Evolutionary conservation across 495 filamentous ascomycete species (phyloP).

Genomic region (Corynascus novoguineensis): DNA sequence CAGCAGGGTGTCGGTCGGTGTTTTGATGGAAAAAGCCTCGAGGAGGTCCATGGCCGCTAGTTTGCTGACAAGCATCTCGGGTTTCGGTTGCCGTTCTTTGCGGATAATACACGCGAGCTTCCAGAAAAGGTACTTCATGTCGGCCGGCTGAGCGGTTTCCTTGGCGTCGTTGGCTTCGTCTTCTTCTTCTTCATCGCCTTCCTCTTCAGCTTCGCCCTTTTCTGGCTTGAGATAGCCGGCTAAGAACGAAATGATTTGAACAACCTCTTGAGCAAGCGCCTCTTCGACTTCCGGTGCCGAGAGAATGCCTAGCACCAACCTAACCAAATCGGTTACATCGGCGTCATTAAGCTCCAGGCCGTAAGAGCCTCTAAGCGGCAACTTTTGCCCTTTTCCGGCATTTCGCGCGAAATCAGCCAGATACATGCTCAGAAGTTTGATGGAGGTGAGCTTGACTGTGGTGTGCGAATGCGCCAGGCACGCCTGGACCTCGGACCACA

Average conservation of each 20-base stretch:
- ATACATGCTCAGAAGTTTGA: slow-evolving; percentile 67
- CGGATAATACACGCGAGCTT: slow-evolving; percentile 73
- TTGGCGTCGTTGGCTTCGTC: slow-evolving; percentile 44
- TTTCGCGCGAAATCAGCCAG: slow-evolving; percentile 71
- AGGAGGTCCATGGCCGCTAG: slow-evolving; percentile 70
- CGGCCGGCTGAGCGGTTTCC: slow-evolving; percentile 35
- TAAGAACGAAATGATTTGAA: slow-evolving; percentile 74
- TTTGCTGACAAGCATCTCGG: slow-evolving; percentile 61
- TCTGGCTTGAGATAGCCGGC: slow-evolving; percentile 30
- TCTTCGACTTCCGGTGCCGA: slow-evolving; percentile 58
- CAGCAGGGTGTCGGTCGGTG: slow-evolving; percentile 51
- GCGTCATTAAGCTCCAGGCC: slow-evolving; percentile 62
- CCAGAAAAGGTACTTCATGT: slow-evolving; percentile 65
- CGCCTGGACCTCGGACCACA: slow-evolving; percentile 63
- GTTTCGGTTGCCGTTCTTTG: slow-evolving; percentile 62
- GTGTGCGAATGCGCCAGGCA: slow-evolving; percentile 68
- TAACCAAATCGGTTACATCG: slow-evolving; percentile 61
- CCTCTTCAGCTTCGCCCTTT: slow-evolving; percentile 25
- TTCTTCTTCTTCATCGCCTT: slow-evolving; percentile 33
- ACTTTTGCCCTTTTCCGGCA: slow-evolving; percentile 42
- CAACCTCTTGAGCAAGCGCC: slow-evolving; percentile 62
- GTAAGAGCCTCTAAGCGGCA: slow-evolving; percentile 64
- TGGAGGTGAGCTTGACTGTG: slow-evolving; percentile 70
- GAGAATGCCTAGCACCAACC: slow-evolving; percentile 59
- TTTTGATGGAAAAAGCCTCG: slow-evolving; percentile 51